phyloP scores from a whole-genome alignment of 768 basidiomycete genomes.

The Psilocybe sp. region DNA sequence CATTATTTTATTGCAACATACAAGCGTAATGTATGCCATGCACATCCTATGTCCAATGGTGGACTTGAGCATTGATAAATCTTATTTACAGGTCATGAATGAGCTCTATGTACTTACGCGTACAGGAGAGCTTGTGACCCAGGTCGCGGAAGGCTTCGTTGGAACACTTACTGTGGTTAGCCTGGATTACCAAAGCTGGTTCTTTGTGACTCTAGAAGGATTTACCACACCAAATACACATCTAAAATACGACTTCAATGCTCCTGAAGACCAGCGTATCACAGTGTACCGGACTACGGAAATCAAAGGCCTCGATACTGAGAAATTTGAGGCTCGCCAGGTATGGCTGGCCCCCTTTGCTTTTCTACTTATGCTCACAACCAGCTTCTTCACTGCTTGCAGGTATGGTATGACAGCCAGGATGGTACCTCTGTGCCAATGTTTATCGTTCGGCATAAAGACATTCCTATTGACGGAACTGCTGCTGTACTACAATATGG shows the following conservation, averaged over 20 bases:
- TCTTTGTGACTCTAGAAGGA: constrained; percentile 63
- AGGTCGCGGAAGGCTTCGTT: constrained; percentile 64
- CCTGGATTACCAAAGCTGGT: constrained; percentile 50
- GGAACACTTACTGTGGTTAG: constrained; percentile 57
- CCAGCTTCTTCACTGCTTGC: not conserved
- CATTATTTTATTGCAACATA: constrained; percentile 61
- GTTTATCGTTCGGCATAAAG: constrained; percentile 80
- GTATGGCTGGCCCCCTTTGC: constrained; percentile 23
- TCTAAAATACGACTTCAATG: constrained; percentile 62
- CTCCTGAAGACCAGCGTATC: constrained; percentile 48
- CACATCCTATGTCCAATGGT: no score
- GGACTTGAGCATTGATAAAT: not conserved
- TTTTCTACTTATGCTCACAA: not conserved
- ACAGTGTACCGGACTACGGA: constrained; percentile 54
- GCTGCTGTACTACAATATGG: constrained; percentile 80
- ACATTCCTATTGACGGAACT: constrained; percentile 66
- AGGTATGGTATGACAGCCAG: constrained; percentile 78
- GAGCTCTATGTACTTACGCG: constrained; percentile 71
- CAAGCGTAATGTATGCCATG: constrained; percentile 63
- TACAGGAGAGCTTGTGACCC: constrained; percentile 48
- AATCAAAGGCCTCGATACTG: constrained; percentile 57
- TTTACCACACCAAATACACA: constrained; percentile 74
- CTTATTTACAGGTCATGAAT: constrained; percentile 61
- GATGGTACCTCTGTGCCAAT: constrained; percentile 83
- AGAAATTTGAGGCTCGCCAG: constrained; percentile 71